A percentile compares a stretch with the other conserved stretches of the same genome.
These are phyloP conservation scores for Penicillium sp. DNA, from an alignment of 2,329 filamentous ascomycete species.

Conservation along the genomic window DNA sequence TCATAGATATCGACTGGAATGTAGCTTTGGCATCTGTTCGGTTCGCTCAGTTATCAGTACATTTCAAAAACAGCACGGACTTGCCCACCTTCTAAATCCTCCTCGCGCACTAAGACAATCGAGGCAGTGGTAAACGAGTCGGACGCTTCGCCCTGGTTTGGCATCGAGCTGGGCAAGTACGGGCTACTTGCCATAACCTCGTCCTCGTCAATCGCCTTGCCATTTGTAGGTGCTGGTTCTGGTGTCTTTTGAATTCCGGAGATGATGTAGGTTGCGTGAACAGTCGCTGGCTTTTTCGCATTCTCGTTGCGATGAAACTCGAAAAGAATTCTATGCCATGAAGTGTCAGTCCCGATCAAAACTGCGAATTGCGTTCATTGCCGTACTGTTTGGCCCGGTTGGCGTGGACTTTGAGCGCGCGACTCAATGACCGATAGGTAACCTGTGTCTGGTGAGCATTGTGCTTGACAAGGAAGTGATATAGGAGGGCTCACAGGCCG, in stretches of 20 bases:
- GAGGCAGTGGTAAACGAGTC: slow-evolving; percentile 59
- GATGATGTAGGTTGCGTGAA: slow-evolving; percentile 93
- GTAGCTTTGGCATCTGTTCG: slow-evolving; percentile 63
- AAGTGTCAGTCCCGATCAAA: slow-evolving; percentile 11
- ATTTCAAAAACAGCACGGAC: neutral
- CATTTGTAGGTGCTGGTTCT: slow-evolving; percentile 40
- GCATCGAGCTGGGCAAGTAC: slow-evolving; percentile 67
- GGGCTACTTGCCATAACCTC: slow-evolving; percentile 65
- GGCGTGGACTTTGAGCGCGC: slow-evolving; percentile 79
- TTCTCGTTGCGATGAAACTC: slow-evolving; percentile 83
- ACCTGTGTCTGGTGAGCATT: slow-evolving; percentile 56
- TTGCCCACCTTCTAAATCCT: slow-evolving; percentile 65
- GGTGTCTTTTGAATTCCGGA: slow-evolving; percentile 64
- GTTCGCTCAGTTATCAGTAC: neutral
- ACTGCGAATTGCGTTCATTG: neutral
- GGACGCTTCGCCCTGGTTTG: slow-evolving; percentile 52
- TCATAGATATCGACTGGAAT: slow-evolving; percentile 73
- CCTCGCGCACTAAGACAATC: slow-evolving; percentile 70
- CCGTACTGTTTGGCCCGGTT: slow-evolving; percentile 85
- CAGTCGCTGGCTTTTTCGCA: slow-evolving; percentile 67
- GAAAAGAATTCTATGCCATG: slow-evolving; percentile 70
- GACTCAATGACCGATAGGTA: slow-evolving; percentile 82
- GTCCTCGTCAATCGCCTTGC: slow-evolving; percentile 64
- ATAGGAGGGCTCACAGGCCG: slow-evolving; percentile 59
- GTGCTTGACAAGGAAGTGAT: neutral